These are phyloP conservation scores for Mentha longifolia DNA, from an alignment of 257 asterid genomes.

Conservation along the genomic window DNA sequence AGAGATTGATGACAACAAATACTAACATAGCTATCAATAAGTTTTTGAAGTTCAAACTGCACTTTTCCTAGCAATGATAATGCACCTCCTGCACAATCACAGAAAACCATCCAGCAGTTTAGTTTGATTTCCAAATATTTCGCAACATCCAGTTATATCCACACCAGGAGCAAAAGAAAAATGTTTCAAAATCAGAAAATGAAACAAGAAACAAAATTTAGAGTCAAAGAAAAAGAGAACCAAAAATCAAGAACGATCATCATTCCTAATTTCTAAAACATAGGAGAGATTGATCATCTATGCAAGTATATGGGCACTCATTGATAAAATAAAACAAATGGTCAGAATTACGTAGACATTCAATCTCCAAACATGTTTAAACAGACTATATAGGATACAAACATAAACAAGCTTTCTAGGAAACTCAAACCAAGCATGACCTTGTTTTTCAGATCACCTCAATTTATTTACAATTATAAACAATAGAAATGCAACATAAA, in stretches of 20 bases:
- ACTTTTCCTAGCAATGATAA: constrained; percentile 72
- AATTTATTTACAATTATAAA: constrained; percentile 6
- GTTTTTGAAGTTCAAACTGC: constrained; percentile 89
- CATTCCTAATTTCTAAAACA: neutral
- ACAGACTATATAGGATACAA: neutral
- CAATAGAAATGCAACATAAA: neutral
- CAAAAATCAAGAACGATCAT: constrained; percentile 6
- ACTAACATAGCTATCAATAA: constrained; percentile 86
- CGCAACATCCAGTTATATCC: constrained; percentile 13
- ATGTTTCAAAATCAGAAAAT: constrained; percentile 4
- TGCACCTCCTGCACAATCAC: constrained; percentile 66
- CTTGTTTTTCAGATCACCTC: constrained; percentile 17
- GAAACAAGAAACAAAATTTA: constrained; percentile 4
- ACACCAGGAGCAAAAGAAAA: constrained; percentile 1
- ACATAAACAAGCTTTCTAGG: neutral
- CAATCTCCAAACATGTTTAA: neutral
- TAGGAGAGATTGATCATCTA: neutral
- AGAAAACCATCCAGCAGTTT: constrained; percentile 24
- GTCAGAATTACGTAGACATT: neutral
- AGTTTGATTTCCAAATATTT: constrained; percentile 15
- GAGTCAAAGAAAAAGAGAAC: constrained; percentile 7
- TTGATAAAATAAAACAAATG: neutral
- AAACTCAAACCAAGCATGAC: constrained; percentile 22
- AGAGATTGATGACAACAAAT: constrained; percentile 33
- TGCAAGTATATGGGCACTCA: neutral